phyloP scores from a whole-genome alignment of 139 green algal species.

The Auxenochlorella protothecoides region DNA sequence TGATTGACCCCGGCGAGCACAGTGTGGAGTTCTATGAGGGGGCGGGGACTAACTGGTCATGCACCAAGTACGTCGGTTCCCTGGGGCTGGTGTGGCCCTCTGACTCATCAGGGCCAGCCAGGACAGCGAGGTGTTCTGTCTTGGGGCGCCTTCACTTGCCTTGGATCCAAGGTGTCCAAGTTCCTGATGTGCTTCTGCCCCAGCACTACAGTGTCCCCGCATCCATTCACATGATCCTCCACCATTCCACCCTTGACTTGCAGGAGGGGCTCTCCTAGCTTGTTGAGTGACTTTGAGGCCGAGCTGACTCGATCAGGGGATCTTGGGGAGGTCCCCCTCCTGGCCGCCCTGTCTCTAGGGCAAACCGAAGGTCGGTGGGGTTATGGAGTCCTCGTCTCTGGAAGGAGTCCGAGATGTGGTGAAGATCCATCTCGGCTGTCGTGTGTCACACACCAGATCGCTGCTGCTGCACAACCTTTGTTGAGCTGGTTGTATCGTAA shows the following conservation, averaged over 20 bases:
- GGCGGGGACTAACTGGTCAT: constrained; percentile 29
- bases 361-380: constrained; percentile 3
- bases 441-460: no score
- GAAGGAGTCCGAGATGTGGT: no score
- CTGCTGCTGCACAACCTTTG: not conserved
- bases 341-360: constrained; percentile 38
- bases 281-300: constrained; percentile 74
- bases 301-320: constrained; percentile 62
- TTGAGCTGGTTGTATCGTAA: not conserved
- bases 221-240: no score
- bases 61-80: constrained; percentile 6
- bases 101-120: no score
- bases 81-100: no score
- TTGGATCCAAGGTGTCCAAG: not conserved
- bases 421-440: no score
- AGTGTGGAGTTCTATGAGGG: constrained; percentile 81
- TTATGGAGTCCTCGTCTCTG: no score
- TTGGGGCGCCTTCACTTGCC: no score
- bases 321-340: constrained; percentile 52
- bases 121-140: no score
- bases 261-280: constrained; percentile 62
- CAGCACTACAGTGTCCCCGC: no score
- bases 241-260: not conserved
- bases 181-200: not conserved
- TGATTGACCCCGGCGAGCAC: constrained; percentile 58